These are phyloP conservation scores for Colletotrichum lupini DNA, from an alignment of 2,329 filamentous ascomycete species.

Conservation along the genomic window DNA sequence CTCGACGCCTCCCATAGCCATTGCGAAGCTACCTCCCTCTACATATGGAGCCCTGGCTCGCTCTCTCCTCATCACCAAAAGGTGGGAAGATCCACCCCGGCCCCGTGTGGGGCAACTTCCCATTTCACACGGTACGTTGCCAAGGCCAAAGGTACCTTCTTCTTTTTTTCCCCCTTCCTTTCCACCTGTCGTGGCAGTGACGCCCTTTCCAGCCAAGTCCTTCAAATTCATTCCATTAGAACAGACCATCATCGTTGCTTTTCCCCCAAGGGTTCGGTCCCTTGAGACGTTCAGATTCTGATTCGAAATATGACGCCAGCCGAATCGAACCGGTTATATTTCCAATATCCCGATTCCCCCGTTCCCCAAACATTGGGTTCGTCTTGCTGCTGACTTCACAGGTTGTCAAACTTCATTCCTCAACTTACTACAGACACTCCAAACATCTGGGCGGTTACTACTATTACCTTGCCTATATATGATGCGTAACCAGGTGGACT, in stretches of 20 bases:
- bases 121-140: not conserved
- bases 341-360: no score
- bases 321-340: no score
- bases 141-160: not conserved
- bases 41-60: not conserved
- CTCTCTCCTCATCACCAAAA: not conserved
- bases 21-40: not conserved
- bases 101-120: not conserved
- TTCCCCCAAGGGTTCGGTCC: not conserved
- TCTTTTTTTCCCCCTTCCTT: not conserved
- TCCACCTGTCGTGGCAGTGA: no score
- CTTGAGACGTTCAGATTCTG: not conserved
- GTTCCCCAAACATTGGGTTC: not conserved
- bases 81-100: not conserved
- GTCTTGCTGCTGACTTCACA: not conserved
- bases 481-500: not conserved
- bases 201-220: not conserved
- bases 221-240: not conserved
- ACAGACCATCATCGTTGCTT: not conserved
- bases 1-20: not conserved
- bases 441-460: not conserved
- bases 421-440: not conserved
- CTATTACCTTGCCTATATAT: constrained; percentile 1
- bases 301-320: not conserved
- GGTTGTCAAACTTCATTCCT: not conserved